Conservation (phyloP, 768 basidiomycete genomes). For the Pholiota conissans region DNA sequence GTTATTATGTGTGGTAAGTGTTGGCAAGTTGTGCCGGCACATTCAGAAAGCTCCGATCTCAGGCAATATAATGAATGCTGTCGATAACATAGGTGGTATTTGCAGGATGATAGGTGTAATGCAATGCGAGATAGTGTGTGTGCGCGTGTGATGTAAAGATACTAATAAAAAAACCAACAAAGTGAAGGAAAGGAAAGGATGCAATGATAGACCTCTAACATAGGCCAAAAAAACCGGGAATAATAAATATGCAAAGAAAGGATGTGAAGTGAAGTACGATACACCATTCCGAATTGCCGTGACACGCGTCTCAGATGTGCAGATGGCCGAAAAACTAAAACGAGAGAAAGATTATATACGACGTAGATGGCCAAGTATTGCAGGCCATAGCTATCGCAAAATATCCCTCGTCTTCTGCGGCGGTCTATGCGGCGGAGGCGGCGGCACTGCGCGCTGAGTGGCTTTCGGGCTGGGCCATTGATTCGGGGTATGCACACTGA, state of each 20-base stretch:
- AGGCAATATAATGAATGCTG: no score
- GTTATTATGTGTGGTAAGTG: no score
- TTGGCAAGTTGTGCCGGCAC: no score
- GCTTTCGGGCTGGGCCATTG: not conserved
- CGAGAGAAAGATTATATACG: no score
- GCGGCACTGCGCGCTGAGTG: not conserved
- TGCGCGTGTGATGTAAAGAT: not conserved
- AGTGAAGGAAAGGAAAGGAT: not conserved
- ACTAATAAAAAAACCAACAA: not conserved
- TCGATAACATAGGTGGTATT: slow-evolving; percentile 2
- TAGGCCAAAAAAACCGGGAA: not conserved
- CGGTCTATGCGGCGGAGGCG: not conserved
- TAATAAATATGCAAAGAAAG: not conserved
- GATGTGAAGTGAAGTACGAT: not conserved
- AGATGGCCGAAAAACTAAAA: no score
- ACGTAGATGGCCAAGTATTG: no score
- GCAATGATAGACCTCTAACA: not conserved
- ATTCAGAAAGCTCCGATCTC: no score
- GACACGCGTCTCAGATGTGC: no score
- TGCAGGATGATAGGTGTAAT: not conserved
- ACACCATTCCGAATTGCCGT: no score
- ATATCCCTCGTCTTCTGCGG: not conserved
- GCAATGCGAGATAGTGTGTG: not conserved
- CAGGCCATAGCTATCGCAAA: not conserved
- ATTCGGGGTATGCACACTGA: not conserved